Conservation (phyloP, 495 filamentous ascomycete species). For the Neurospora intermedia region DNA sequence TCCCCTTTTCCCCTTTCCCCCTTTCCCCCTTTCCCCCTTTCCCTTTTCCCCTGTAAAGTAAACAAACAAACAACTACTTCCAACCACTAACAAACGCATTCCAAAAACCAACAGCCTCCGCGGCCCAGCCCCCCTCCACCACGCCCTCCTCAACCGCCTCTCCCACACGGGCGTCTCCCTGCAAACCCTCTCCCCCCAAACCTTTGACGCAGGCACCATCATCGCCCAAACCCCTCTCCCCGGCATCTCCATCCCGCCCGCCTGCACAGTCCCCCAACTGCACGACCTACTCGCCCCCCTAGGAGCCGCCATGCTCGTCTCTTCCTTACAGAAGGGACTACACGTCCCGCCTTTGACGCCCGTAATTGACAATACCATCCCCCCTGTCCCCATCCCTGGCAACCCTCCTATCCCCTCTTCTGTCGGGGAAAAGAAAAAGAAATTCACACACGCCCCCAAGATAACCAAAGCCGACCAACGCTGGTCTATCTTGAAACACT, state of each 20-base stretch:
- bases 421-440: not conserved
- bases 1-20: not conserved
- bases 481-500: conserved; percentile 1
- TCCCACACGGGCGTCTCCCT: conserved; percentile 60
- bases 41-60: not conserved
- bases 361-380: conserved; percentile 3
- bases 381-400: too few species aligned
- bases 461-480: conserved; percentile 23
- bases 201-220: conserved; percentile 70
- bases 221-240: conserved; percentile 46
- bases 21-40: not conserved
- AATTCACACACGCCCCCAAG: conserved; percentile 25
- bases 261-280: conserved; percentile 11
- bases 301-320: conserved; percentile 52
- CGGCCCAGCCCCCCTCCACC: conserved; percentile 65
- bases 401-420: too few species aligned
- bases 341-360: conserved; percentile 53
- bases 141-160: conserved; percentile 54
- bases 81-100: too few species aligned
- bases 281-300: conserved; percentile 32
- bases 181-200: conserved; percentile 65
- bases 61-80: not conserved
- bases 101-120: conserved; percentile 43
- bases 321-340: conserved; percentile 43
- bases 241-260: conserved; percentile 15